phyloP scores from a whole-genome alignment of 2,329 filamentous ascomycete genomes.

The Colletotrichum sp. region DNA sequence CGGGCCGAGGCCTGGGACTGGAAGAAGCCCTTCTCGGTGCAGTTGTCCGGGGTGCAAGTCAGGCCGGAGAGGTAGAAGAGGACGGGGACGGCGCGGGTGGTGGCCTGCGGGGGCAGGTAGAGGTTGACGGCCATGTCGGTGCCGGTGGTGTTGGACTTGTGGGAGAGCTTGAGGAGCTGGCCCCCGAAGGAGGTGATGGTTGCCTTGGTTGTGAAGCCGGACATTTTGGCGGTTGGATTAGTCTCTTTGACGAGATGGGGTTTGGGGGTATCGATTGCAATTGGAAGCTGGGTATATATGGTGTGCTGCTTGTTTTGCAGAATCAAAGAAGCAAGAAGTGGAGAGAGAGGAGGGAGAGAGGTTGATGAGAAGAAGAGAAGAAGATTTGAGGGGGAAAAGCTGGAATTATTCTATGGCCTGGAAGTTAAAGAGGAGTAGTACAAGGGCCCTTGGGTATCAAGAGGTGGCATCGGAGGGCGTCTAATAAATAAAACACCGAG shows the following conservation, averaged over 20 bases:
- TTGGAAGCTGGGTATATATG: conserved; percentile 16
- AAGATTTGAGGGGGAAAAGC: neutral
- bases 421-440: conserved; percentile 1
- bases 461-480: conserved; percentile 9
- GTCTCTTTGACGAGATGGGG: neutral
- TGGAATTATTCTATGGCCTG: conserved; percentile 16
- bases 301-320: neutral
- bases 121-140: conserved; percentile 94
- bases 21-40: conserved; percentile 86
- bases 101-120: conserved; percentile 80
- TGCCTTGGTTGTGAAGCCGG: conserved; percentile 81
- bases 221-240: conserved; percentile 55
- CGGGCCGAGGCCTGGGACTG: conserved; percentile 80
- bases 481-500: conserved; percentile 22
- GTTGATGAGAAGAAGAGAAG: neutral
- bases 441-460: neutral
- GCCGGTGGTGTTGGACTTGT: conserved; percentile 77
- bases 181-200: conserved; percentile 93
- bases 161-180: conserved; percentile 91
- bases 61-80: conserved; percentile 93
- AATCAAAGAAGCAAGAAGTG: neutral
- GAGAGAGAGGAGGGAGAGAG: neutral
- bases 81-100: conserved; percentile 70
- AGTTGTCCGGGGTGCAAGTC: conserved; percentile 92
- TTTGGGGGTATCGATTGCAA: neutral